phyloP scores from a whole-genome alignment of 2,329 filamentous ascomycete genomes.

The Verruconis gallopava region DNA sequence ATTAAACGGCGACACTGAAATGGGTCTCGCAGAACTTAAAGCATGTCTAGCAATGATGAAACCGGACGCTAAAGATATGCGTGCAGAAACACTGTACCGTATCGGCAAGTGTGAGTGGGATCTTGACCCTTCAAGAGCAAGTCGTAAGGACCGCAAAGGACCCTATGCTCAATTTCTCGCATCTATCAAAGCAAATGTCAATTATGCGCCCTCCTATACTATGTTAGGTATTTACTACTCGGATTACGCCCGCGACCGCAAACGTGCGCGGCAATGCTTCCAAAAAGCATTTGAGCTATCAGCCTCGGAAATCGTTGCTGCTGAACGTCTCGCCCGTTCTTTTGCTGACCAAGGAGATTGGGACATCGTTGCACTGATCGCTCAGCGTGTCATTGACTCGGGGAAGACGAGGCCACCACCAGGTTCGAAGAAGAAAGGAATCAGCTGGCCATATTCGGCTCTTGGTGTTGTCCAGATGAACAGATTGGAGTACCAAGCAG shows the following conservation, averaged over 20 bases:
- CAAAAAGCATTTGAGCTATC: constrained; percentile 94
- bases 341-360: constrained; percentile 89
- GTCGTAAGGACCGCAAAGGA: constrained; percentile 66
- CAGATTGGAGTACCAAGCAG: constrained; percentile 78
- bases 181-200: constrained; percentile 75
- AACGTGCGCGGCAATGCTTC: constrained; percentile 80
- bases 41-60: constrained; percentile 45
- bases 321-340: constrained; percentile 69
- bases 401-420: constrained; percentile 82
- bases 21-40: constrained; percentile 57
- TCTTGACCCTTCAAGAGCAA: constrained; percentile 56
- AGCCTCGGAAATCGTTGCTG: constrained; percentile 69
- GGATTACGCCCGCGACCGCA: constrained; percentile 80
- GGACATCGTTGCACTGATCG: constrained; percentile 89
- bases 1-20: constrained; percentile 60
- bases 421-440: constrained; percentile 81
- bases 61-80: constrained; percentile 45
- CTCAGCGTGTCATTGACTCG: constrained; percentile 85
- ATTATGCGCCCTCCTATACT: constrained; percentile 81
- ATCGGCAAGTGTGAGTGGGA: constrained; percentile 84
- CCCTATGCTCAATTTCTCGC: constrained; percentile 75
- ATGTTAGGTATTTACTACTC: constrained; percentile 81
- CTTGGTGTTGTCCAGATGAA: constrained; percentile 90
- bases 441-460: constrained; percentile 93
- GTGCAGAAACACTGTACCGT: constrained; percentile 75